Percentiles rank a stretch among this genome's conserved stretches.
Evolutionary conservation across 2,329 filamentous ascomycete genomes (phyloP).

Genomic region (Blumeriella jaapii): DNA sequence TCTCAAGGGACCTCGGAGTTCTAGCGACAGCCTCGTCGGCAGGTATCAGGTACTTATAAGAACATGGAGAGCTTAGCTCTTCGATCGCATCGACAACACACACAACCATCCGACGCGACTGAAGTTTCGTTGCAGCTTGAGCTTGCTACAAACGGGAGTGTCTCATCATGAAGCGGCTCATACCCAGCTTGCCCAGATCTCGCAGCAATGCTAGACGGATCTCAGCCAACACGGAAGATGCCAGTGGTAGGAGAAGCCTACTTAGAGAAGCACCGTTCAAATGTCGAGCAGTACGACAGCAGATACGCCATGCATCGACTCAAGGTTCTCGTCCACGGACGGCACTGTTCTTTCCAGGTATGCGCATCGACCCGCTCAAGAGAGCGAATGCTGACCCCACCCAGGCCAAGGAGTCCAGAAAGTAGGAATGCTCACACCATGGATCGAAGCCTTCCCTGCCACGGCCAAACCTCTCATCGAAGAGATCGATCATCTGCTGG

Average conservation of each 20-base stretch:
- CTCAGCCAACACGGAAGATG: slow-evolving; percentile 5
- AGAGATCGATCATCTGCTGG: slow-evolving; percentile 70
- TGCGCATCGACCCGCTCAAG: slow-evolving; percentile 1
- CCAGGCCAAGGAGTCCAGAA: slow-evolving; percentile 80
- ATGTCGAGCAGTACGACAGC: background rate
- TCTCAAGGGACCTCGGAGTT: slow-evolving; percentile 1
- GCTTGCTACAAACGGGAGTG: background rate
- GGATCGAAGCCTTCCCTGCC: slow-evolving; percentile 74
- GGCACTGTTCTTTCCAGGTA: slow-evolving; percentile 30
- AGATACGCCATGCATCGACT: slow-evolving; percentile 20
- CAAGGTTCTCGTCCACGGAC: slow-evolving; percentile 24
- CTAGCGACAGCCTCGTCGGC: slow-evolving; percentile 10
- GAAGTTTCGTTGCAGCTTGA: background rate
- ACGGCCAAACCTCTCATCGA: slow-evolving; percentile 69
- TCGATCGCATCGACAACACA: too few relatives aligned
- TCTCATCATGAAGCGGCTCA: slow-evolving; percentile 21
- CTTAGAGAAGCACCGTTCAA: background rate
- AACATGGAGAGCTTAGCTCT: too few relatives aligned
- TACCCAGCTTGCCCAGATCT: slow-evolving; percentile 15
- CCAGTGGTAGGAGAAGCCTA: background rate
- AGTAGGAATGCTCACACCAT: slow-evolving; percentile 76
- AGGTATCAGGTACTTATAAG: too few relatives aligned
- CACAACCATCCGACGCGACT: background rate
- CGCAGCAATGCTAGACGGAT: slow-evolving; percentile 6
- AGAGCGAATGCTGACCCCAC: slow-evolving; percentile 6